Conservation (phyloP, 2,329 filamentous ascomycete species). For the Rhynchosporium agropyri region DNA sequence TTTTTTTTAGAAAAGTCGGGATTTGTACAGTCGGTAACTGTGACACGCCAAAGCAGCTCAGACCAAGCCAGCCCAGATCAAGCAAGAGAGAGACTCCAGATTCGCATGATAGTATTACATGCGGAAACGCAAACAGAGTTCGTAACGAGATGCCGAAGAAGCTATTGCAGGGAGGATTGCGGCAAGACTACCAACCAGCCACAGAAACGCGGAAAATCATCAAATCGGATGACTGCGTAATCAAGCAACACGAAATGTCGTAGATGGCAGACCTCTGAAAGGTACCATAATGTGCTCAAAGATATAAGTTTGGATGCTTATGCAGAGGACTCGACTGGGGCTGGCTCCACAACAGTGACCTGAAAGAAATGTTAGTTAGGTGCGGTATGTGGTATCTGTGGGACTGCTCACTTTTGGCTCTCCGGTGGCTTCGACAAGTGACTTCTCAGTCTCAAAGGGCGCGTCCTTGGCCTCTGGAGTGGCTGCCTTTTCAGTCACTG, state of each 20-base stretch:
- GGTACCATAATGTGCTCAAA: conserved; percentile 1
- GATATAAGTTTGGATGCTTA: conserved; percentile 21
- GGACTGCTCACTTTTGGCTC: conserved; percentile 34
- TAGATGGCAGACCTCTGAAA: conserved; percentile 8
- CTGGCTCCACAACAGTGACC: conserved; percentile 21
- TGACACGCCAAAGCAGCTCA: conserved; percentile 31
- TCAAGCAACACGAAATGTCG: conserved; percentile 19
- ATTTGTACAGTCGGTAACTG: conserved; percentile 38
- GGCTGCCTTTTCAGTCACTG: conserved; percentile 39
- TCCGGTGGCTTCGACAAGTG: conserved; percentile 21
- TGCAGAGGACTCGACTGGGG: conserved; percentile 32
- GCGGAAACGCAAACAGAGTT: conserved; percentile 34
- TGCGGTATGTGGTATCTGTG: too few relatives aligned
- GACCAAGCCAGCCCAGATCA: conserved; percentile 28
- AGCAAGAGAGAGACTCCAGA: conserved; percentile 30
- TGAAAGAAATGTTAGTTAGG: neutral
- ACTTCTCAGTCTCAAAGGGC: conserved; percentile 37
- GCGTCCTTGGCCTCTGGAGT: conserved; percentile 16
- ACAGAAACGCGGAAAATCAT: conserved; percentile 27
- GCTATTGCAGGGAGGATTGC: conserved; percentile 17
- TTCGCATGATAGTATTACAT: conserved; percentile 42
- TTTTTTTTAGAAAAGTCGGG: conserved; percentile 31
- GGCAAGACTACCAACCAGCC: conserved; percentile 20
- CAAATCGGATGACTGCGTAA: conserved; percentile 26
- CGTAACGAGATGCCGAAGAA: conserved; percentile 30